Evolutionary conservation across 768 basidiomycete genomes (phyloP).

Genomic region (Tylopilus vinaceipallidus): DNA sequence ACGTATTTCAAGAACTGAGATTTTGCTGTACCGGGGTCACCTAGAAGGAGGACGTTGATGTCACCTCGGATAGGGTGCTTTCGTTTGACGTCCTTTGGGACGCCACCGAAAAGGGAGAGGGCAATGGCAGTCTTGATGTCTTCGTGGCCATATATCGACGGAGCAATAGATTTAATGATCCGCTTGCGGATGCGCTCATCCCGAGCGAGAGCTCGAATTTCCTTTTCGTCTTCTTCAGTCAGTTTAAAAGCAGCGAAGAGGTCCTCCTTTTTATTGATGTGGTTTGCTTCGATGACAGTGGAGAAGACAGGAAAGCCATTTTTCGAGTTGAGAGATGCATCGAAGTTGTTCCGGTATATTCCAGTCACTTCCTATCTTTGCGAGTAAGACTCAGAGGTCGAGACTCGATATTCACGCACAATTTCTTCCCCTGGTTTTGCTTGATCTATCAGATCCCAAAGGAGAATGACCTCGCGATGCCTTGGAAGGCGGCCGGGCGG

Average conservation of each 20-base stretch:
- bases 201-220: conserved; percentile 81
- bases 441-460: conserved; percentile 98
- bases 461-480: conserved; percentile 92
- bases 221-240: conserved; percentile 94
- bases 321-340: conserved; percentile 95
- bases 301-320: conserved; percentile 99
- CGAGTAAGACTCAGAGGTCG: conserved; percentile 8
- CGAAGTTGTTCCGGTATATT: conserved; percentile 98
- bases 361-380: conserved; percentile 86
- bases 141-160: conserved; percentile 98
- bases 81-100: conserved; percentile 93
- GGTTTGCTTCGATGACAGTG: conserved; percentile 96
- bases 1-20: conserved; percentile 99
- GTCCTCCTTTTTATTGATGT: conserved; percentile 99
- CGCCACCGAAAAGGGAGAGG: conserved; percentile 91
- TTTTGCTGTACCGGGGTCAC: conserved; percentile 98
- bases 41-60: conserved; percentile 93
- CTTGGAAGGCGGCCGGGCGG: conserved; percentile 96
- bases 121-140: conserved; percentile 98
- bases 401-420: conserved; percentile 45
- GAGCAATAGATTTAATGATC: conserved; percentile 97
- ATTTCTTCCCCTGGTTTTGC: conserved; percentile 99
- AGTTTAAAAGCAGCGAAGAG: conserved; percentile 97
- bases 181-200: conserved; percentile 96
- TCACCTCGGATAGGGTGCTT: conserved; percentile 97